A percentile compares a stretch with the other conserved stretches of the same genome.
Conservation (phyloP, 202 grass and related monocot species). For the Panicum virgatum region DNA sequence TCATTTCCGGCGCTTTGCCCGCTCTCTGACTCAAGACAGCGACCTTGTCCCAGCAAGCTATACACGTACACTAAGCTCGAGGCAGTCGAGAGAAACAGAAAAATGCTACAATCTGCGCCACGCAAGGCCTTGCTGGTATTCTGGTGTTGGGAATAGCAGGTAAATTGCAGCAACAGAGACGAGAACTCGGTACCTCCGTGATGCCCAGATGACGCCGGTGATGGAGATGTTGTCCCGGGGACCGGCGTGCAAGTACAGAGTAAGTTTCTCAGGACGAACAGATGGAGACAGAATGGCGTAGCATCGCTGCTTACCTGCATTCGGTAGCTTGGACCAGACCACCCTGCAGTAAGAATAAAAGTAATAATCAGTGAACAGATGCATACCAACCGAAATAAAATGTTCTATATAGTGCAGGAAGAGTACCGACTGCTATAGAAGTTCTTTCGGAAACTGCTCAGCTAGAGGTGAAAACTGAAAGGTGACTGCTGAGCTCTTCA, state of each 20-base stretch:
- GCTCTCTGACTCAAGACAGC: neutral
- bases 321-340: neutral
- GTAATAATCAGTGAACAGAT: neutral
- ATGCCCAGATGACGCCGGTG: neutral
- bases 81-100: neutral
- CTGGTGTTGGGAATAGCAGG: neutral
- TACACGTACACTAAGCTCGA: neutral
- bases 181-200: neutral
- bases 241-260: slow-evolving; percentile 20
- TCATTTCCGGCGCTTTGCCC: slow-evolving; percentile 48
- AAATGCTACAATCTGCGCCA: slow-evolving; percentile 11
- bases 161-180: slow-evolving; percentile 13
- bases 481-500: neutral
- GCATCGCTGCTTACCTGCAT: neutral
- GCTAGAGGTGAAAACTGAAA: neutral
- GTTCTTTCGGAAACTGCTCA: neutral
- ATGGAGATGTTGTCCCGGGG: slow-evolving; percentile 14
- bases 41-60: neutral
- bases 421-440: too few species aligned
- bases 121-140: slow-evolving; percentile 10
- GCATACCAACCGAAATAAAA: neutral
- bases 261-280: neutral
- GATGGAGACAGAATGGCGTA: neutral
- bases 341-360: neutral
- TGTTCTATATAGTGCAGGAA: too few species aligned